A percentile compares a stretch with the other conserved stretches of the same genome.
These are phyloP conservation scores for Blepharisma japonicum DNA, from an alignment of 73 alveolate genomes.

Conservation along the genomic window DNA sequence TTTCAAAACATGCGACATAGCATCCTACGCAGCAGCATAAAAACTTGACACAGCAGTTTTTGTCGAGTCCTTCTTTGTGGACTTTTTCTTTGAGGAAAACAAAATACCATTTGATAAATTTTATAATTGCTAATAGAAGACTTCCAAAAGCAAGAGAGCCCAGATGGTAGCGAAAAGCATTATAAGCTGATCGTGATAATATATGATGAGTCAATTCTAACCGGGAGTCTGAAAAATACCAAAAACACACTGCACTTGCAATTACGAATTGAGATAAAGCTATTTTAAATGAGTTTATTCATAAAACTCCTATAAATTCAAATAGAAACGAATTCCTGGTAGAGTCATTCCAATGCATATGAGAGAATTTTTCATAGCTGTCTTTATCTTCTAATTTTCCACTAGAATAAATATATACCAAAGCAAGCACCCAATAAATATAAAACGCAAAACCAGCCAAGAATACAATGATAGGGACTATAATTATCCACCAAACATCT, in stretches of 20 bases:
- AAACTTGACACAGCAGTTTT: conserved; percentile 42
- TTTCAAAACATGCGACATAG: conserved; percentile 80
- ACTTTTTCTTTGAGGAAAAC: conserved; percentile 48
- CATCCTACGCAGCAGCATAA: conserved; percentile 78
- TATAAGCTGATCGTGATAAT: conserved; percentile 62
- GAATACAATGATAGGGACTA: conserved; percentile 87
- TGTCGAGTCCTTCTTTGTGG: conserved; percentile 43
- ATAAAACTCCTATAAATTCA: conserved; percentile 83
- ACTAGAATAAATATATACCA: conserved; percentile 73
- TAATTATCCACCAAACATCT: conserved; percentile 66
- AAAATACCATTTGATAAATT: conserved; percentile 69
- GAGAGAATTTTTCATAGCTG: conserved; percentile 54
- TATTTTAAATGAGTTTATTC: conserved; percentile 82
- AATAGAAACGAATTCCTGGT: conserved; percentile 81
- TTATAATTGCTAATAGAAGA: conserved; percentile 80
- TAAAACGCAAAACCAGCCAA: conserved; percentile 60
- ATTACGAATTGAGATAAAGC: conserved; percentile 89
- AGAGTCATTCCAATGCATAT: conserved; percentile 86
- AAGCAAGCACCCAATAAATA: conserved; percentile 82
- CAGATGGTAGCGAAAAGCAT: conserved; percentile 88
- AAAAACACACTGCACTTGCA: conserved; percentile 85
- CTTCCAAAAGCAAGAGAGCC: conserved; percentile 97
- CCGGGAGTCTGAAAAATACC: conserved; percentile 92
- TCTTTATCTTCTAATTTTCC: conserved; percentile 81
- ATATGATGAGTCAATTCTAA: conserved; percentile 60